Evolutionary conservation across 2,329 filamentous ascomycete genomes (phyloP), one percentile per base, ranked within the genome.

Genomic region (Didymellaceae sp.): DNA sequence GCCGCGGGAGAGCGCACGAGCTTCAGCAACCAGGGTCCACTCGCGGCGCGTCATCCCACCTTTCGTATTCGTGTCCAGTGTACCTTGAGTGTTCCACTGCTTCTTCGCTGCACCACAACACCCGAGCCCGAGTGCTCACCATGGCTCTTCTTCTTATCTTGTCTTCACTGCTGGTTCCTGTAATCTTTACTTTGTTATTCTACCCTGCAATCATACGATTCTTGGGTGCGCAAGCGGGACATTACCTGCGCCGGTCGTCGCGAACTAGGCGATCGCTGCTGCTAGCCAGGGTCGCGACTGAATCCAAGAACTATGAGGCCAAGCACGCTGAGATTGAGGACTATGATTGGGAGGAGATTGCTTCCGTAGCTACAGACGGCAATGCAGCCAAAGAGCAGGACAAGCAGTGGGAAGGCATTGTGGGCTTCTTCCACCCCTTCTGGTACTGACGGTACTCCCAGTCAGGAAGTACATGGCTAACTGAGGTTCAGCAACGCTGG

Each of bases 381-480:
- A 26, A n/a, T 25, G 25, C 13, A 24, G 28, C 33, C 17, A 39
- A 79, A 63, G 78, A 71, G 49, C 67, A 71, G 9, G 78, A 81
- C 51, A 78, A 82, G 59, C 81, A 88, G 35, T 97, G 90, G 89
- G 80, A 86, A 55, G 92, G 92, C 24, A 86, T 97, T 44, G 85
- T 97, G 56, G 94, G 91, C 37, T 97, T 99, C 81, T 96, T 99
- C 71, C 94, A 99, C 73, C 94, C 94, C 1, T 99, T 97, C 73
- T 97, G 94, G 90, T 93, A 78, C 57, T 11, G 82, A 68, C 17
- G 9, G 22, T 2, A 31, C 8, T 20, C 13, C 3, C n/a, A 6
- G 3, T 11, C 13, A 1, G 6, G 7, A 2, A 7, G 21, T 10
- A 21, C 18, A 32, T 65, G 17, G 31, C 66, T 72, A 31, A 71